These are phyloP conservation scores for Podila clonocystis DNA, from an alignment of 192 early-diverging fungal species.

Conservation along the genomic window DNA sequence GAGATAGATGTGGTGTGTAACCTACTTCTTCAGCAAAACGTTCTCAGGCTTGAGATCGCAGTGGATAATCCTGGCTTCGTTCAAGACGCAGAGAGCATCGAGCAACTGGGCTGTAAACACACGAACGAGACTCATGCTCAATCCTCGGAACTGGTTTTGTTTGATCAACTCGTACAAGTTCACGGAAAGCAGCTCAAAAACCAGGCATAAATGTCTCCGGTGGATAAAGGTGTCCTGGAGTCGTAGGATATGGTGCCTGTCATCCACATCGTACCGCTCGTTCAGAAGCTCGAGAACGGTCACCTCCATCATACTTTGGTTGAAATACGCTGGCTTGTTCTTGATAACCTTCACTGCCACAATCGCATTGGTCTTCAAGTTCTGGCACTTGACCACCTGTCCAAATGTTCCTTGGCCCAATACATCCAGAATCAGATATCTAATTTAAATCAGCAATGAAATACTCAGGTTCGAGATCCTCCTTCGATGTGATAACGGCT, in stretches of 20 bases:
- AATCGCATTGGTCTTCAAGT: conserved; percentile 90
- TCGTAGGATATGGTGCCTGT: conserved; percentile 90
- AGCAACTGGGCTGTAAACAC: conserved; percentile 95
- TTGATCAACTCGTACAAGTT: conserved; percentile 99
- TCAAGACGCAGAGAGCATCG: conserved; percentile 88
- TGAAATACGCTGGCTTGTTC: conserved; percentile 97
- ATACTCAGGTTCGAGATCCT: no score
- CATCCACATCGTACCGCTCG: conserved; percentile 84
- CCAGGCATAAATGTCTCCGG: conserved; percentile 92
- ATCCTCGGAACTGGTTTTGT: conserved; percentile 95
- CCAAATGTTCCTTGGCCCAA: conserved; percentile 98
- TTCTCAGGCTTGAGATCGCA: conserved; percentile 99
- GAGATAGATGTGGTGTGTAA: neutral
- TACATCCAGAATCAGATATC: conserved; percentile 92
- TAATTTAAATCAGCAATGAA: conserved; percentile 31
- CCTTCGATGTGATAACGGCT: neutral
- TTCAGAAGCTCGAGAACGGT: conserved; percentile 93
- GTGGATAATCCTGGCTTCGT: conserved; percentile 92
- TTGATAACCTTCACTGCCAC: conserved; percentile 99
- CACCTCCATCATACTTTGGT: conserved; percentile 98
- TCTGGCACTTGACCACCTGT: conserved; percentile 96
- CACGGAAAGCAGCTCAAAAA: conserved; percentile 96
- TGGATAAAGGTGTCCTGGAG: conserved; percentile 95
- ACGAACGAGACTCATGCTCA: conserved; percentile 93
- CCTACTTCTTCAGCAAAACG: conserved; percentile 88